Evolutionary conservation across 768 basidiomycete genomes (phyloP).

Genomic region (Lactarius indigo): DNA sequence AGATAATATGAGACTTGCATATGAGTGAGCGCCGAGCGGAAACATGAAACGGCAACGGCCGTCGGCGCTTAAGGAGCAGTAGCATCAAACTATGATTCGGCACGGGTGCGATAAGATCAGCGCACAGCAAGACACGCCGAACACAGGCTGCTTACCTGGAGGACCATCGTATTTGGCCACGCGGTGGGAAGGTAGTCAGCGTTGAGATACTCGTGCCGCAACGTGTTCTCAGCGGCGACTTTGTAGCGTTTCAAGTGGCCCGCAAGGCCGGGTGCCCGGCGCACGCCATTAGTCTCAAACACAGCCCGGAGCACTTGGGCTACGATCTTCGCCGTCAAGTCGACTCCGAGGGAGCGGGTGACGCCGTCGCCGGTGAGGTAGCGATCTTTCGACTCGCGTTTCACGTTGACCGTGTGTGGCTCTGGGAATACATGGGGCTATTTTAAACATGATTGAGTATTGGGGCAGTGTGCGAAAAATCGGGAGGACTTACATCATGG

Average conservation of each 20-base stretch:
- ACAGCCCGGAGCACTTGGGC: slow-evolving; percentile 62
- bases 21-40: background rate
- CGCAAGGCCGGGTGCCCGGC: slow-evolving; percentile 65
- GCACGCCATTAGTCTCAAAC: slow-evolving; percentile 53
- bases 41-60: background rate
- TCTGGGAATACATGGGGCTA: slow-evolving; percentile 53
- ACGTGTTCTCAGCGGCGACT: slow-evolving; percentile 42
- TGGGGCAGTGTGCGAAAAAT: background rate
- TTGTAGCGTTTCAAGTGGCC: slow-evolving; percentile 59
- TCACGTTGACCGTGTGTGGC: slow-evolving; percentile 42
- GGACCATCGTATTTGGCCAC: slow-evolving; percentile 65
- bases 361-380: slow-evolving; percentile 49
- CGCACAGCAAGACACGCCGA: background rate
- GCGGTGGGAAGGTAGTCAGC: slow-evolving; percentile 46
- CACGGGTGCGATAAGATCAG: background rate
- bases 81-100: slow-evolving; percentile 7
- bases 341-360: slow-evolving; percentile 47
- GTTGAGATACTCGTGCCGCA: slow-evolving; percentile 56
- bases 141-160: slow-evolving; percentile 43
- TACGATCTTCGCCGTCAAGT: slow-evolving; percentile 58
- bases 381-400: slow-evolving; percentile 41
- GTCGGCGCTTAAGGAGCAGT: background rate
- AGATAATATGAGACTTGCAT: background rate
- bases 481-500: slow-evolving; percentile 41
- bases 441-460: slow-evolving; percentile 5